Evolutionary conservation across 331 rosid species (phyloP).

Genomic region (Rosa hybrid): DNA sequence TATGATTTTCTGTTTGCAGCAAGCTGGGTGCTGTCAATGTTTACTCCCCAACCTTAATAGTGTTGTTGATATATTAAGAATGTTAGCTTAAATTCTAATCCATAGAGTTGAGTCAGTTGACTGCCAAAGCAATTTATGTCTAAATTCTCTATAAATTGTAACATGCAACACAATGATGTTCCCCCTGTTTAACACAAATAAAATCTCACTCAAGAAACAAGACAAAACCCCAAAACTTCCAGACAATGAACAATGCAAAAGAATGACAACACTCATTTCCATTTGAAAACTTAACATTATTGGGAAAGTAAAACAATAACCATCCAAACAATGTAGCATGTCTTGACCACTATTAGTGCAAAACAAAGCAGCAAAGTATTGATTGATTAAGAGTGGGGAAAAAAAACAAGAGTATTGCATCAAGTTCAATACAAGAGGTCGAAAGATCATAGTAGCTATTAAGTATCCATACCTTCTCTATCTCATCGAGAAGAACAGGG

Average conservation of each 20-base stretch:
- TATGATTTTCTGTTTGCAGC: background rate
- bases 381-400: background rate
- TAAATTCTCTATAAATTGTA: background rate
- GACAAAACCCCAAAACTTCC: background rate
- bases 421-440: background rate
- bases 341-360: background rate
- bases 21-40: background rate
- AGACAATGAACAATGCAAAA: background rate
- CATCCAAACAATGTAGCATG: background rate
- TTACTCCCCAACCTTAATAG: background rate
- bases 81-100: background rate
- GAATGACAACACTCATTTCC: background rate
- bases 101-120: background rate
- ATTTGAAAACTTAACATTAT: background rate
- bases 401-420: background rate
- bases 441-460: constrained; percentile 13
- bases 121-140: background rate
- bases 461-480: constrained; percentile 72
- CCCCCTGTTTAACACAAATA: background rate
- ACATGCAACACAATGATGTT: constrained; percentile 5
- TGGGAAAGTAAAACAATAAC: background rate
- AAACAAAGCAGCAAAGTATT: background rate
- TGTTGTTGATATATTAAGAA: background rate
- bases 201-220: background rate
- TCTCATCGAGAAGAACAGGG: constrained; percentile 66